Conservation (phyloP, 768 basidiomycete genomes). For the Amanita molliuscula region DNA sequence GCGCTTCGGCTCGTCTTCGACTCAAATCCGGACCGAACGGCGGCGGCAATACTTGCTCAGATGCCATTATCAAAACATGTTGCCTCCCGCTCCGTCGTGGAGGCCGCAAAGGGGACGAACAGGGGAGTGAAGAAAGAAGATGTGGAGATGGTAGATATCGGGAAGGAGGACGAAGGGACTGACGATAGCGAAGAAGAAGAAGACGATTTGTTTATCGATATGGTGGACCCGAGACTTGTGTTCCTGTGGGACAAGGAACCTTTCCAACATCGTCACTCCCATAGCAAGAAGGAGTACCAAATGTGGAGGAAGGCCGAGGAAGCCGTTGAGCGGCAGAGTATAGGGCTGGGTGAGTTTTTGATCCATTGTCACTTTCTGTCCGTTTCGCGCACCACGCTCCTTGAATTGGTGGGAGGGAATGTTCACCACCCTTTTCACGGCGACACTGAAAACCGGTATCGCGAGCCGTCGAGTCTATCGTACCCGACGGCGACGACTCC, state of each 20-base stretch:
- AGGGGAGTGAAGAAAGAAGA: background rate
- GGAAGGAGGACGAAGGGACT: constrained; percentile 6
- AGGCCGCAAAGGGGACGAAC: background rate
- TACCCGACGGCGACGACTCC: background rate
- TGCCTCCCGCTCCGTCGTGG: background rate
- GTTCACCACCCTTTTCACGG: background rate
- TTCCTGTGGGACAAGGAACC: constrained; percentile 27
- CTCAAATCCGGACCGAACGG: constrained; percentile 11
- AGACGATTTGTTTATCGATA: constrained; percentile 2
- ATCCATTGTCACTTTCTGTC: background rate
- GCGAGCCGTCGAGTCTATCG: background rate
- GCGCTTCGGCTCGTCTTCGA: constrained; percentile 25
- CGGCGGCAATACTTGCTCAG: constrained; percentile 9
- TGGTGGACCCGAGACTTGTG: constrained; percentile 24
- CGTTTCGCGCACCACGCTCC: background rate
- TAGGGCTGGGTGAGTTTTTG: constrained; percentile 1
- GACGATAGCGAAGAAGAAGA: constrained; percentile 7
- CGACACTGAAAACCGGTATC: background rate
- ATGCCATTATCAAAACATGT: constrained; percentile 3
- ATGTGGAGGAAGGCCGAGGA: constrained; percentile 25
- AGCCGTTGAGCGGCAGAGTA: constrained; percentile 11
- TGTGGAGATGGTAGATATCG: background rate
- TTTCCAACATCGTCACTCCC: constrained; percentile 27
- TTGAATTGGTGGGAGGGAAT: background rate
- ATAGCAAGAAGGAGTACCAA: constrained; percentile 19